These are phyloP conservation scores for Crataegus laevigata DNA, from an alignment of 306 rosid species.

Conservation along the genomic window DNA sequence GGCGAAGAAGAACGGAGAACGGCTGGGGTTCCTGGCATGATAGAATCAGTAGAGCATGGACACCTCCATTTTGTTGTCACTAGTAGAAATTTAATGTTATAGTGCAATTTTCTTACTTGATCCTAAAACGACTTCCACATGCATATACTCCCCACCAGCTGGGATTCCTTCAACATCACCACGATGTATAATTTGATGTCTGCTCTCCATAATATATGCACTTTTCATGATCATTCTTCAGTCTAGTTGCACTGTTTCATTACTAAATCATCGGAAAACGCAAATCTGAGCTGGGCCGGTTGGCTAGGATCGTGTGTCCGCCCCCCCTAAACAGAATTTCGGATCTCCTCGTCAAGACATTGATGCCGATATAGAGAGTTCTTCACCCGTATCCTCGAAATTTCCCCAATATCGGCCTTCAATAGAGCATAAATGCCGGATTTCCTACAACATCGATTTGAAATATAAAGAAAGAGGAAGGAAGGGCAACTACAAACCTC, in stretches of 20 bases:
- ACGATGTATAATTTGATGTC: constrained; percentile 36
- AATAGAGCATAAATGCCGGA: no score
- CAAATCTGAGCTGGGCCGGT: no score
- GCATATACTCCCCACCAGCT: constrained; percentile 17
- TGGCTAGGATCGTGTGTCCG: no score
- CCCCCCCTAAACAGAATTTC: no score
- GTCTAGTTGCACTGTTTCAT: constrained; percentile 8
- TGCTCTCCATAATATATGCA: constrained; percentile 13
- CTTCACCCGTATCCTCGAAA: no score
- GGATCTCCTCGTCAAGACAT: no score
- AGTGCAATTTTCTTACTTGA: neutral
- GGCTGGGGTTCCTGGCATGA: constrained; percentile 94
- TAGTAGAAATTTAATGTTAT: constrained; percentile 26
- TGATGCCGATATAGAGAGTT: no score
- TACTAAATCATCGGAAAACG: neutral
- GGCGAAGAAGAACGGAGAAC: constrained; percentile 98
- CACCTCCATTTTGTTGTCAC: constrained; percentile 31
- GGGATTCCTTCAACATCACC: constrained; percentile 12
- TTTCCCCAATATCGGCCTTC: no score
- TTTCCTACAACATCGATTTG: no score
- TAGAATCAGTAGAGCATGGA: neutral
- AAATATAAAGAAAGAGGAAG: no score
- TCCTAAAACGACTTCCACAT: constrained; percentile 2
- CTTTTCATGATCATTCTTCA: constrained; percentile 29
- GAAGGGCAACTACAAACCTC: no score